Percentiles rank a stretch among this genome's conserved stretches.
These are phyloP conservation scores for Capsicum pubescens DNA, from an alignment of 257 asterid genomes.

Conservation along the genomic window DNA sequence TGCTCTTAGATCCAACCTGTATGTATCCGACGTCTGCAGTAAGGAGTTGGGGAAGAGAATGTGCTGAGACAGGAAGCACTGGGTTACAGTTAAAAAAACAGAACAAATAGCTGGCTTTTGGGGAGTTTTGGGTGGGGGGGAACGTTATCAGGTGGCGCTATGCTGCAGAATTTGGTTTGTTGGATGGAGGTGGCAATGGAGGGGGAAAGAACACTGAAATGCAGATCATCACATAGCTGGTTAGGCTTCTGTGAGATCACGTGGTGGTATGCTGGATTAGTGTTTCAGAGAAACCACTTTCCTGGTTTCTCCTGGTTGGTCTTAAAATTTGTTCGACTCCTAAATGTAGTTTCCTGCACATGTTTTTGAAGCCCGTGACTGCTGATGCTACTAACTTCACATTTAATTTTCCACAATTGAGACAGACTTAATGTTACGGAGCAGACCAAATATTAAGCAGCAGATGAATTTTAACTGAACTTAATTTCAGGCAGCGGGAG, in stretches of 20 bases:
- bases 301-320: neutral
- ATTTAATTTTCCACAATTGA: constrained; percentile 1
- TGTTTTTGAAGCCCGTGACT: neutral
- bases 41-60: neutral
- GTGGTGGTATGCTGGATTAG: neutral
- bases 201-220: neutral
- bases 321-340: neutral
- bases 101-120: neutral
- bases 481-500: neutral
- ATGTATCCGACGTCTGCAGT: neutral
- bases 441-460: neutral
- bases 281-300: constrained; percentile 2
- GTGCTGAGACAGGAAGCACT: neutral
- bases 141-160: neutral
- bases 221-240: neutral
- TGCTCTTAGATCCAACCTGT: neutral
- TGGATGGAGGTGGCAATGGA: neutral
- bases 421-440: neutral
- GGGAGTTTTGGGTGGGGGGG: no score
- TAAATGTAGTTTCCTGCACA: neutral
- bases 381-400: constrained; percentile 3
- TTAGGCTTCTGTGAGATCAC: neutral
- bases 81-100: constrained; percentile 1
- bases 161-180: neutral
- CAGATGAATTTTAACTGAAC: neutral